A percentile compares a stretch with the other conserved stretches of the same genome.
These are phyloP conservation scores for Fusarium torulosum DNA, from an alignment of 2,329 filamentous ascomycete species.

Conservation along the genomic window DNA sequence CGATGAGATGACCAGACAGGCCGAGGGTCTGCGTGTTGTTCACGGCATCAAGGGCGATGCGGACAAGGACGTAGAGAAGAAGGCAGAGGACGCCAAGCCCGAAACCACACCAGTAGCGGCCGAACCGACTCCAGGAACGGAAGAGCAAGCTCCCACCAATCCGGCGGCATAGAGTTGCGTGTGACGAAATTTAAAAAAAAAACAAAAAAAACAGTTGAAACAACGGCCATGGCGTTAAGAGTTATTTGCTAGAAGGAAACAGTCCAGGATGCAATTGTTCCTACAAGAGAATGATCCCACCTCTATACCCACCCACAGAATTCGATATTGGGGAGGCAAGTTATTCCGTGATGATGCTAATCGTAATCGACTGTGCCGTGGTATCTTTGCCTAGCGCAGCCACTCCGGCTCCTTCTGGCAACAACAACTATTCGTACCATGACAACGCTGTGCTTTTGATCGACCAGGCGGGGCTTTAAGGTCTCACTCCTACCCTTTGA, in stretches of 20 bases:
- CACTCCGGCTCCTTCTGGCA: conserved; percentile 23
- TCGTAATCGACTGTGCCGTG: conserved; percentile 3
- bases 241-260: conserved; percentile 31
- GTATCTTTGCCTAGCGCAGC: conserved; percentile 22
- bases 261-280: conserved; percentile 11
- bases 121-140: conserved; percentile 23
- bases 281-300: conserved; percentile 9
- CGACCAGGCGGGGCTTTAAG: conserved; percentile 16
- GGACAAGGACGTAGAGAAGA: conserved; percentile 32
- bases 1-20: conserved; percentile 58
- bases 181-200: conserved; percentile 30
- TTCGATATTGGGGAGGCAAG: conserved; percentile 11
- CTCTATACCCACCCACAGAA: not conserved
- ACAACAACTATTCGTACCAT: conserved; percentile 7
- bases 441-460: conserved; percentile 22
- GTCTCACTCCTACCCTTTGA: conserved; percentile 4
- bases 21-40: conserved; percentile 61
- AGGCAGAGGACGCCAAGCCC: conserved; percentile 25
- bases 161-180: conserved; percentile 19
- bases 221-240: conserved; percentile 32
- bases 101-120: conserved; percentile 25
- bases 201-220: conserved; percentile 38
- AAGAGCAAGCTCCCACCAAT: conserved; percentile 30
- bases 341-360: conserved; percentile 29
- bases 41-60: conserved; percentile 58